phyloP scores from a whole-genome alignment of 2,329 filamentous ascomycete genomes.

The Fusarium concolor region DNA sequence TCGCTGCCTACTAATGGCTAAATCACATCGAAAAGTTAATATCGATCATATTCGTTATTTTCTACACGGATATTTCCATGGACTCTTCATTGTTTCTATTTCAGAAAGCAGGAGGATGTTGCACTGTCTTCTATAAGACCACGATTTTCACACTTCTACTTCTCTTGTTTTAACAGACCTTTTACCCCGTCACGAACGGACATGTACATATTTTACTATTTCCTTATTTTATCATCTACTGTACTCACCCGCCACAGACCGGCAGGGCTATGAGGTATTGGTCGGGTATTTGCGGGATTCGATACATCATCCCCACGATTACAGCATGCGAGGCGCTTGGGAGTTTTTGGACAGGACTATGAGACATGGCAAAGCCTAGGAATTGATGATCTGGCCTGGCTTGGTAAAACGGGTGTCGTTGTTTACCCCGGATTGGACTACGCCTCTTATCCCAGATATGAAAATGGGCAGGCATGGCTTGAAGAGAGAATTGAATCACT shows the following conservation, averaged over 20 bases:
- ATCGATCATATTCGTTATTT: neutral
- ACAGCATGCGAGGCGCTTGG: slow-evolving; percentile 40
- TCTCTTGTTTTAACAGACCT: slow-evolving; percentile 36
- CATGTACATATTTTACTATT: slow-evolving; percentile 19
- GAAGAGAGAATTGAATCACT: slow-evolving; percentile 25
- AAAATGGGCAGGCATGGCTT: slow-evolving; percentile 24
- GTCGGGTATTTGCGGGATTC: slow-evolving; percentile 23
- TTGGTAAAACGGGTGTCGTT: slow-evolving; percentile 32
- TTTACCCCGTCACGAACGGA: slow-evolving; percentile 12
- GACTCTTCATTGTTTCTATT: neutral
- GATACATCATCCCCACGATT: slow-evolving; percentile 15
- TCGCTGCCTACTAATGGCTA: slow-evolving; percentile 52
- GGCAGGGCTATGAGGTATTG: slow-evolving; percentile 15
- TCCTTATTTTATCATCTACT: slow-evolving; percentile 25
- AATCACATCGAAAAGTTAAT: neutral
- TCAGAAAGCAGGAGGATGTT: slow-evolving; percentile 1
- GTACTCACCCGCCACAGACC: neutral
- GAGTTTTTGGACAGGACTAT: slow-evolving; percentile 26
- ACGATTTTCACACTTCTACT: slow-evolving; percentile 22
- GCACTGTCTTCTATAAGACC: slow-evolving; percentile 6
- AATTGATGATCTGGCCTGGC: slow-evolving; percentile 30
- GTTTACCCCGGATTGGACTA: slow-evolving; percentile 24
- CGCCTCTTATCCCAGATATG: slow-evolving; percentile 25
- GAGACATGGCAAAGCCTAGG: slow-evolving; percentile 17
- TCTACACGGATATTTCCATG: neutral